phyloP scores from a whole-genome alignment of 495 filamentous ascomycete genomes.

The Ramalina peruviana region DNA sequence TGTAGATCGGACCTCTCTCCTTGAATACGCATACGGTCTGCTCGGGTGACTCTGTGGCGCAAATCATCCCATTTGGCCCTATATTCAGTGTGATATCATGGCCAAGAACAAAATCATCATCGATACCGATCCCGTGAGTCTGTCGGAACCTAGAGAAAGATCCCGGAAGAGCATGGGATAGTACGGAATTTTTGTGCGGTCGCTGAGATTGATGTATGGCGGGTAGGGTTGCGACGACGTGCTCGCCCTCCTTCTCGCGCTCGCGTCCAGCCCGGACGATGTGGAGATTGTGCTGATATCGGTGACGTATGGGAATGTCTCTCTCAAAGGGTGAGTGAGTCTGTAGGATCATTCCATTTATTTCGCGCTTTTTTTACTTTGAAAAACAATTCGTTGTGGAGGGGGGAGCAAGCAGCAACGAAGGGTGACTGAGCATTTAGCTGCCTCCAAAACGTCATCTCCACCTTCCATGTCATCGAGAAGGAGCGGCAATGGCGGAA shows the following conservation, averaged over 20 bases:
- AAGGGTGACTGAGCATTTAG: constrained; percentile 24
- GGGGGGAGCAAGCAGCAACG: too few species aligned
- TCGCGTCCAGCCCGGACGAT: constrained; percentile 70
- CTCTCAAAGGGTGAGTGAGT: constrained; percentile 49
- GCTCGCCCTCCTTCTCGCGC: constrained; percentile 69
- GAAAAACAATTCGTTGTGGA: too few species aligned
- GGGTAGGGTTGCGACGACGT: constrained; percentile 79
- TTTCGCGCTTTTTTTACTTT: neutral
- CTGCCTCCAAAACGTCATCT: constrained; percentile 79
- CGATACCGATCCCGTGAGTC: constrained; percentile 71
- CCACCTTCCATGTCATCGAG: constrained; percentile 85
- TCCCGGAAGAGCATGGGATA: neutral
- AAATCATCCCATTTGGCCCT: too few species aligned
- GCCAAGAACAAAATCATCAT: constrained; percentile 64
- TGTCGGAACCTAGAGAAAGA: neutral
- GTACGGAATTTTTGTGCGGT: neutral
- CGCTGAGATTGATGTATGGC: neutral
- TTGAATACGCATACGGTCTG: too few species aligned
- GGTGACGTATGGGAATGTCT: constrained; percentile 84
- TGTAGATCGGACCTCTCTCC: too few species aligned
- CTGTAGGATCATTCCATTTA: neutral
- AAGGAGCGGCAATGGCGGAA: constrained; percentile 77
- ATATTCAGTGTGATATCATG: neutral
- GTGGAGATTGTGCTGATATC: constrained; percentile 82
- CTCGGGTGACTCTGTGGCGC: too few species aligned